Percentiles rank a stretch among this genome's conserved stretches.
Conservation (phyloP, 208 protist genomes). For the Lotmaria passim region DNA sequence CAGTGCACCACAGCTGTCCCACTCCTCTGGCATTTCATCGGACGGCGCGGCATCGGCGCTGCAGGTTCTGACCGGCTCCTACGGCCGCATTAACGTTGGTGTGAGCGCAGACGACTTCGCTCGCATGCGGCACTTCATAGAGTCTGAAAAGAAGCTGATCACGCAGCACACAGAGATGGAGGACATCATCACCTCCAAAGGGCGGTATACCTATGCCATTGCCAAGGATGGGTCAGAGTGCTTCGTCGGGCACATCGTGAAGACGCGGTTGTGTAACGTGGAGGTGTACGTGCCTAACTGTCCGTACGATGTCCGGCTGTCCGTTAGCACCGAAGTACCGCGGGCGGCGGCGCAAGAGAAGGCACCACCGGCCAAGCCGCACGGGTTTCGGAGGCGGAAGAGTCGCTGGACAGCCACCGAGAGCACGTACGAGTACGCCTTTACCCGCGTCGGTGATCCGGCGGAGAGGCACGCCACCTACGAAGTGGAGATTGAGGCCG, state of each 20-base stretch:
- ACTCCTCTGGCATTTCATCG: too few species aligned
- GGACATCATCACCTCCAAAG: conserved; percentile 47
- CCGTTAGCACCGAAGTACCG: conserved; percentile 49
- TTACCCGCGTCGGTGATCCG: conserved; percentile 48
- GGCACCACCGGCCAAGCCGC: conserved; percentile 22
- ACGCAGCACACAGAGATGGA: conserved; percentile 35
- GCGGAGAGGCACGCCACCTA: conserved; percentile 22
- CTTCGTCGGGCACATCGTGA: conserved; percentile 42
- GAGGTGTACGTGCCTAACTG: conserved; percentile 61
- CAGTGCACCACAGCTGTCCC: conserved; percentile 3
- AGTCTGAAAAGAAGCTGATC: conserved; percentile 4
- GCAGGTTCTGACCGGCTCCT: neutral
- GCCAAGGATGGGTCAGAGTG: conserved; percentile 29
- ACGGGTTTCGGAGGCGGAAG: conserved; percentile 60
- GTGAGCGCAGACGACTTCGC: conserved; percentile 49
- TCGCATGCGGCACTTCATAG: conserved; percentile 41
- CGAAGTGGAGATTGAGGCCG: conserved; percentile 82
- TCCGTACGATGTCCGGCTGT: conserved; percentile 77
- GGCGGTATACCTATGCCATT: conserved; percentile 64
- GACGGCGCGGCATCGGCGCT: neutral
- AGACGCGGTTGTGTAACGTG: conserved; percentile 60
- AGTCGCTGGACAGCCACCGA: conserved; percentile 48
- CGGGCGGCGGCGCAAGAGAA: neutral
- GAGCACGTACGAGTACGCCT: conserved; percentile 64
- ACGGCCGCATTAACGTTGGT: conserved; percentile 33